Evolutionary conservation across 768 basidiomycete species (phyloP), one percentile per base, ranked within the genome.

Genomic region (Hygrophoropsis aurantiaca): DNA sequence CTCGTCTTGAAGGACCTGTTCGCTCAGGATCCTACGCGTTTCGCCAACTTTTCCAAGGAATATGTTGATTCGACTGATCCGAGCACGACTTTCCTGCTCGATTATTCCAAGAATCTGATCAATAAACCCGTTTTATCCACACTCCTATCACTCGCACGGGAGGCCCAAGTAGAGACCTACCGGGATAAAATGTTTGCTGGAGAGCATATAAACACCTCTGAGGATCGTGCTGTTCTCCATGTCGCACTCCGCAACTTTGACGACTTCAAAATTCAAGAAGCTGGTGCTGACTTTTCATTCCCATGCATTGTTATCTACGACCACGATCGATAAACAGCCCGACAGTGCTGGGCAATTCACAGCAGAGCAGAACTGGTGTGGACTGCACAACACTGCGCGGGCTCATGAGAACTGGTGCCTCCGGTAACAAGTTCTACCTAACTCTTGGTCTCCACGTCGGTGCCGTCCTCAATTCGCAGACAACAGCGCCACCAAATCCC

Each of bases 401-500:
- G n/a, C n/a, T n/a, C n/a, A n/a, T n/a, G n/a, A n/a, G n/a, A n/a
- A n/a, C n/a, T n/a, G 71, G 72, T 60, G 81, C 86, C 54, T 81
- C 92, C 62, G 95, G 95, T 67, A 94, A 90, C 74, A 99, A 97
- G 75, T 97, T 87, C 83, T 85, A 93, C 60, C 78, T 98, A 78
- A 94, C 89, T 40, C 82, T 91, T 55, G 90, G 88, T 90, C 86
- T 94, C 44, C 93, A 91, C 52, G 88, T 90, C 55, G 92, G 91
- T 56, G 93, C 93, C 58, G 93, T 97, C 54, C 77, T 97, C 65
- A 95, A 95, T 72, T 97, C 72, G 94, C 94, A 42, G 97, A 99
- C 79, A 99, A 99, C 85, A 92, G 90, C 64, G 97, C 95, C 56
- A 97, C 95, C 57, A 99, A 97, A 77, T 92, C 87, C 47, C 80